Conservation (phyloP, 2,329 filamentous ascomycete species). For the Cordyceps pruinosa region DNA sequence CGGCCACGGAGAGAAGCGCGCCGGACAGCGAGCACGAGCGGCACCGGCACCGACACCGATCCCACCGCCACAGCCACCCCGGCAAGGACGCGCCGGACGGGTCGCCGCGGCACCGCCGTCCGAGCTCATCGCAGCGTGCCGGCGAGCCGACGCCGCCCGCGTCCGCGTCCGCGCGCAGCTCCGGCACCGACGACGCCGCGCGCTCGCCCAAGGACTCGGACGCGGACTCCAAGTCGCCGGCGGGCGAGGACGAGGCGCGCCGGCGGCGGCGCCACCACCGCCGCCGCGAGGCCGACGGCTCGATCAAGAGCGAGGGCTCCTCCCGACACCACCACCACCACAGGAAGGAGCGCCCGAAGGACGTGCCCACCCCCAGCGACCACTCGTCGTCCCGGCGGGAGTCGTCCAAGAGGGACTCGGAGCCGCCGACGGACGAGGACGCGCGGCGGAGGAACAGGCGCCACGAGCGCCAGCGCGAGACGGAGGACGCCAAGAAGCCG, state of each 20-base stretch:
- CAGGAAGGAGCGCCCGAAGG: not conserved
- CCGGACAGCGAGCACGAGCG: not conserved
- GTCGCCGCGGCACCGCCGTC: not conserved
- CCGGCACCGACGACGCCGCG: not conserved
- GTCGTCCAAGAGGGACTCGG: not conserved
- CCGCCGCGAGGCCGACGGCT: not conserved
- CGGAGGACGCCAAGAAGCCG: slow-evolving; percentile 25
- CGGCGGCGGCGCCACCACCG: slow-evolving; percentile 6
- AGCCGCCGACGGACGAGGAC: slow-evolving; percentile 14
- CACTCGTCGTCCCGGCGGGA: too few relatives aligned
- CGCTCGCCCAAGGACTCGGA: slow-evolving; percentile 1
- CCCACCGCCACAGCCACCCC: slow-evolving; percentile 36
- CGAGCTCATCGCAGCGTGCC: not conserved
- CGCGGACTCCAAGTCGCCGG: not conserved
- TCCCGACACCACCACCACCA: not conserved
- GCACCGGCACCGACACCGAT: slow-evolving; percentile 28
- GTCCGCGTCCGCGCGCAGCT: not conserved
- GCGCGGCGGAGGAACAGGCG: slow-evolving; percentile 28
- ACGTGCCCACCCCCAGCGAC: not conserved
- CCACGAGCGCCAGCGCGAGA: slow-evolving; percentile 25
- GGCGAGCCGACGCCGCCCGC: not conserved
- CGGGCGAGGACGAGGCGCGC: slow-evolving; percentile 7
- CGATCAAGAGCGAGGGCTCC: not conserved
- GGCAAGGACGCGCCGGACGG: slow-evolving; percentile 24
- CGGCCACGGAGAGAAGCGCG: not conserved